Conservation (phyloP, 1,139 yeast genomes). For the Pichia kudriavzevii region DNA sequence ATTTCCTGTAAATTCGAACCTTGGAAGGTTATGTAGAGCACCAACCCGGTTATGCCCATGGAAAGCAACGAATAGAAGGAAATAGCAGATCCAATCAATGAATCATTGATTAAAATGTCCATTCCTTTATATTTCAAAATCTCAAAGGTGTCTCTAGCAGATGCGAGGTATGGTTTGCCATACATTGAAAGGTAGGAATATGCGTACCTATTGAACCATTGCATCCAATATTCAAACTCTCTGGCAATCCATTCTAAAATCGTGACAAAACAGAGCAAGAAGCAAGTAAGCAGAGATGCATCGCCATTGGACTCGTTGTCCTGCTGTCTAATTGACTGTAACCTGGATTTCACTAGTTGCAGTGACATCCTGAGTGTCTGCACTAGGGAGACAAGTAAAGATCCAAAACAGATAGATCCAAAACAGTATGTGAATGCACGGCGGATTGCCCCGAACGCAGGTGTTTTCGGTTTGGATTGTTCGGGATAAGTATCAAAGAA, state of each 20-base stretch:
- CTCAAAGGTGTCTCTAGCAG: slow-evolving; percentile 80
- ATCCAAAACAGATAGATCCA: slow-evolving; percentile 89
- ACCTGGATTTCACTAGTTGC: slow-evolving; percentile 18
- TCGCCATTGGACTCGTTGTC: slow-evolving; percentile 11
- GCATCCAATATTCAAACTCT: slow-evolving; percentile 69
- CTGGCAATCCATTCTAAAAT: slow-evolving; percentile 48
- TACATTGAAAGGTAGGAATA: slow-evolving; percentile 82
- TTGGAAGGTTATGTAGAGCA: slow-evolving; percentile 19
- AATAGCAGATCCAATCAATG: slow-evolving; percentile 72
- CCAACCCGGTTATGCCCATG: slow-evolving; percentile 41
- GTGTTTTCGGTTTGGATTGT: slow-evolving; percentile 55
- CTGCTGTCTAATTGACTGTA: slow-evolving; percentile 10
- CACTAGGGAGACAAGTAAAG: slow-evolving; percentile 70
- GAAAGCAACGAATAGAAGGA: slow-evolving; percentile 66
- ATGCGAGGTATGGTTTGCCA: slow-evolving; percentile 67
- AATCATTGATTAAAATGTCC: slow-evolving; percentile 80
- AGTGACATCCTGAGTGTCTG: slow-evolving; percentile 31
- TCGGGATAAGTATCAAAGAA: slow-evolving; percentile 41
- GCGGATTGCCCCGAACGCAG: slow-evolving; percentile 76
- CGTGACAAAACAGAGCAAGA: slow-evolving; percentile 30
- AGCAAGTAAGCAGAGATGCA: slow-evolving; percentile 17
- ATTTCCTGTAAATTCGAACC: slow-evolving; percentile 45
- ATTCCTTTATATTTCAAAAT: slow-evolving; percentile 73
- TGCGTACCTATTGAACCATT: slow-evolving; percentile 87
- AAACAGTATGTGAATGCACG: slow-evolving; percentile 82